Conservation (phyloP, 768 basidiomycete species). For the Phylloporus arenicola region DNA sequence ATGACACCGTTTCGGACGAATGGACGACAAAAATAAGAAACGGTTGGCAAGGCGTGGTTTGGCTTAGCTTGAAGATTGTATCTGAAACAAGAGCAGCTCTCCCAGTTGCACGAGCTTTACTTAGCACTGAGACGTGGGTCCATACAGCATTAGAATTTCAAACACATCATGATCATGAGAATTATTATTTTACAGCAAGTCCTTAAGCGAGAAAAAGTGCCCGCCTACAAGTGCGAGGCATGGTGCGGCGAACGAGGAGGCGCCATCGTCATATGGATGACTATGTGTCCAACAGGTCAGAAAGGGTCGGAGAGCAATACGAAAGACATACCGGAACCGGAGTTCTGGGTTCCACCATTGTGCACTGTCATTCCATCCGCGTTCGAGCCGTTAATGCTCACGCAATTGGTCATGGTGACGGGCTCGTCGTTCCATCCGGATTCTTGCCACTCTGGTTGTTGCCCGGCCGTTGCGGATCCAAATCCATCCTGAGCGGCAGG, state of each 20-base stretch:
- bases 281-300: conserved; percentile 3
- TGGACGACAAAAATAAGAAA: not conserved
- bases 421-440: no score
- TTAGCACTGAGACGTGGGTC: not conserved
- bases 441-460: not conserved
- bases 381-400: not conserved
- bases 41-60: not conserved
- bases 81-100: no score
- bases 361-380: conserved; percentile 8
- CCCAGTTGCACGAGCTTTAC: not conserved
- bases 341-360: not conserved
- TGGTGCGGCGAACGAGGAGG: not conserved
- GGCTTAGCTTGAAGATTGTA: not conserved
- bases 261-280: conserved; percentile 1
- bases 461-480: not conserved
- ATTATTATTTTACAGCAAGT: not conserved
- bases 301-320: not conserved
- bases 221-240: not conserved
- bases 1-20: not conserved
- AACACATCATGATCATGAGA: no score
- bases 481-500: not conserved
- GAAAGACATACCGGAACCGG: conserved; percentile 11
- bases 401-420: not conserved
- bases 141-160: not conserved
- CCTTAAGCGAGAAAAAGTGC: no score